These are phyloP conservation scores for Cokeromyces recurvatus DNA, from an alignment of 371 early-diverging fungal genomes.

Conservation along the genomic window DNA sequence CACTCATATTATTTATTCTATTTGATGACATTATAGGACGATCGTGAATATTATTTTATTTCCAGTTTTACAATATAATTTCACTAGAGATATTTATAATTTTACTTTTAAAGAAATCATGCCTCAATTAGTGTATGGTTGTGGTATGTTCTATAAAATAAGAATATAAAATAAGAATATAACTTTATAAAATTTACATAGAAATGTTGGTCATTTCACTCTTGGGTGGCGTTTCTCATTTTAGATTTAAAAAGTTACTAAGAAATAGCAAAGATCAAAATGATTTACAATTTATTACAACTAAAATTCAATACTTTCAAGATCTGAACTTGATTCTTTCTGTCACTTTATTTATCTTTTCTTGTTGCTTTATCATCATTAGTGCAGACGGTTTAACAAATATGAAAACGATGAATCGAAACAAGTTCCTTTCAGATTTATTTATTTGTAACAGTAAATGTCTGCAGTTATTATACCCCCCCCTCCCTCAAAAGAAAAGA, in stretches of 20 bases:
- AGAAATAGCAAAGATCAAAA: conserved; percentile 17
- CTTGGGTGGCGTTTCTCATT: conserved; percentile 40
- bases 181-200: neutral
- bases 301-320: conserved; percentile 38
- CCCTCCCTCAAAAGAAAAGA: neutral
- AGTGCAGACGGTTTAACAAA: conserved; percentile 37
- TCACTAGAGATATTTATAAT: conserved; percentile 30
- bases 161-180: neutral
- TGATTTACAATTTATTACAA: conserved; percentile 27
- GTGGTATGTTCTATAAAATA: conserved; percentile 15
- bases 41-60: conserved; percentile 33
- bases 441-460: conserved; percentile 44
- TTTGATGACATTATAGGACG: conserved; percentile 14
- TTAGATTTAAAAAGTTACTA: conserved; percentile 38
- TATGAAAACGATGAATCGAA: conserved; percentile 20
- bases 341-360: conserved; percentile 20
- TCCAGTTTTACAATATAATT: conserved; percentile 38
- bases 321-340: conserved; percentile 44
- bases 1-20: too few relatives aligned
- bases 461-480: neutral
- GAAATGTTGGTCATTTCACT: conserved; percentile 37
- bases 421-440: conserved; percentile 41
- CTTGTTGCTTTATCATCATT: conserved; percentile 31
- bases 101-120: conserved; percentile 43
- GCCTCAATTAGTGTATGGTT: conserved; percentile 41